Evolutionary conservation across 164 flowering plant species (phyloP).

Genomic region (Aristolochia fimbriata): DNA sequence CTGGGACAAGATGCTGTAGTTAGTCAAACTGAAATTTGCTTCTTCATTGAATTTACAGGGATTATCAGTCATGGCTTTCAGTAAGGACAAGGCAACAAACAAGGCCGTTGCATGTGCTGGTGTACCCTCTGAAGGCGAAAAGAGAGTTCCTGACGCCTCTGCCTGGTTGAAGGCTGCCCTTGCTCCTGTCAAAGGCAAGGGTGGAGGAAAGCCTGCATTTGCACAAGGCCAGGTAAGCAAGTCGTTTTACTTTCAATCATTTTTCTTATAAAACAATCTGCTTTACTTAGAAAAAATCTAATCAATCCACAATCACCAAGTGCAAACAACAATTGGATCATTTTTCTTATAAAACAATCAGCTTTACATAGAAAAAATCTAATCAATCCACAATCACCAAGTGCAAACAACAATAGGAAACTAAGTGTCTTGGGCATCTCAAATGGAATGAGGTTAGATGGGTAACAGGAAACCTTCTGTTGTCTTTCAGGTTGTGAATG

Average conservation of each 20-base stretch:
- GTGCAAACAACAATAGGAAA: not conserved
- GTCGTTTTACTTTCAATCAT: not conserved
- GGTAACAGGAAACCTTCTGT: too few relatives aligned
- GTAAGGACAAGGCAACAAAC: constrained; percentile 62
- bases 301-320: too few relatives aligned
- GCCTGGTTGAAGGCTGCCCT: constrained; percentile 79
- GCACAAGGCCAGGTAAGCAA: constrained; percentile 83
- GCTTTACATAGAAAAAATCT: too few relatives aligned
- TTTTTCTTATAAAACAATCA: too few relatives aligned
- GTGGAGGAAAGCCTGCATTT: constrained; percentile 86
- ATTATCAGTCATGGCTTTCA: constrained; percentile 70
- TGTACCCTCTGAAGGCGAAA: constrained; percentile 50
- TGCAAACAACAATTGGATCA: too few relatives aligned
- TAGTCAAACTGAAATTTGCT: too few relatives aligned
- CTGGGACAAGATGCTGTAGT: too few relatives aligned
- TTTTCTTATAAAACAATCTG: too few relatives aligned
- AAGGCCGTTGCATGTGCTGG: constrained; percentile 91
- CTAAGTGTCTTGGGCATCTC: too few relatives aligned
- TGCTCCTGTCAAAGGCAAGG: constrained; percentile 68
- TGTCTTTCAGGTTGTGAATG: constrained; percentile 10
- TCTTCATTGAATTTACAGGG: constrained; percentile 37
- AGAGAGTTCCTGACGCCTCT: constrained; percentile 46
- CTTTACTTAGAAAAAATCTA: too few relatives aligned
- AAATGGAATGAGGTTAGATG: not conserved
- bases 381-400: not conserved